Conservation (phyloP, 257 asterid species). For the Ilex aquifolium region DNA sequence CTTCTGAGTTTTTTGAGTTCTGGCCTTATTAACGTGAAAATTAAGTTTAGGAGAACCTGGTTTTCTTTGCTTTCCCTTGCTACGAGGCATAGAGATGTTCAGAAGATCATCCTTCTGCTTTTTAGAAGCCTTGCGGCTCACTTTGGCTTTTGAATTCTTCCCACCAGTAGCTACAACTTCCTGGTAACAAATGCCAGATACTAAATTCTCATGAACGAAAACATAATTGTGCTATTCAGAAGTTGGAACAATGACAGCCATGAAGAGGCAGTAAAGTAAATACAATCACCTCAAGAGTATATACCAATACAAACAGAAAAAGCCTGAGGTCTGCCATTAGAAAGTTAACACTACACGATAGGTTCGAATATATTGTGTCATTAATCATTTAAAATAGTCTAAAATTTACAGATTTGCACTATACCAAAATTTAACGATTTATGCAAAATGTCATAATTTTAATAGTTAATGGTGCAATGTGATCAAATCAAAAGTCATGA, state of each 20-base stretch:
- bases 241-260: background rate
- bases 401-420: no score
- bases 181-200: slow-evolving; percentile 36
- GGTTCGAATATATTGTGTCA: no score
- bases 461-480: no score
- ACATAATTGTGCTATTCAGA: slow-evolving; percentile 1
- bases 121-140: slow-evolving; percentile 67
- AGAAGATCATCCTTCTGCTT: slow-evolving; percentile 52
- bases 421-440: no score
- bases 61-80: slow-evolving; percentile 55
- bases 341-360: no score
- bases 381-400: no score
- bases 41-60: slow-evolving; percentile 42
- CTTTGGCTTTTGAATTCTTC: slow-evolving; percentile 47
- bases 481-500: no score
- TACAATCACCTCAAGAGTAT: no score
- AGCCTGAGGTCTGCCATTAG: background rate
- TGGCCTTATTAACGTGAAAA: slow-evolving; percentile 38
- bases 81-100: slow-evolving; percentile 24
- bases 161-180: slow-evolving; percentile 82
- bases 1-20: slow-evolving; percentile 61
- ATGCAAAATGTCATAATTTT: no score
- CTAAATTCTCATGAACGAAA: slow-evolving; percentile 5
- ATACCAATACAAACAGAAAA: no score
- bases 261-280: background rate